Evolutionary conservation across 164 flowering plant genomes (phyloP).

Genomic region (Nymphaea colorata): DNA sequence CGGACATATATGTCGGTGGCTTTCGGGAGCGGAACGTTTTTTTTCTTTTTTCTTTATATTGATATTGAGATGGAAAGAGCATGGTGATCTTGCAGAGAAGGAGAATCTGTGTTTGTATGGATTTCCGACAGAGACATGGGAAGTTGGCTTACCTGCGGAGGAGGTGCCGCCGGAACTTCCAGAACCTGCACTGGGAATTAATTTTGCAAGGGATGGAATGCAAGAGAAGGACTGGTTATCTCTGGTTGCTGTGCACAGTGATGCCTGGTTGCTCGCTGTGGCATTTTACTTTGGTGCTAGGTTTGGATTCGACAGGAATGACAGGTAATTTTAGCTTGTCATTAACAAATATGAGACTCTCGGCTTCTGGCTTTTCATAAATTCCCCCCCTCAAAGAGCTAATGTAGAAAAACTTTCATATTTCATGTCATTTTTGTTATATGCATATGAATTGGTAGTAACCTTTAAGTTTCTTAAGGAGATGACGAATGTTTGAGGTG

Average conservation of each 20-base stretch:
- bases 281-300: slow-evolving; percentile 74
- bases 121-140: slow-evolving; percentile 73
- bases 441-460: too few species aligned
- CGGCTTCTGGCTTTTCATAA: too few species aligned
- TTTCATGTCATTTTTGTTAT: too few species aligned
- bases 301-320: slow-evolving; percentile 62
- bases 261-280: slow-evolving; percentile 81
- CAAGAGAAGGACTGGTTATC: slow-evolving; percentile 80
- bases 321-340: slow-evolving; percentile 26
- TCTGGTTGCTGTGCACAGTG: slow-evolving; percentile 84
- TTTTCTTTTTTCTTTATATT: too few species aligned
- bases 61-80: background rate
- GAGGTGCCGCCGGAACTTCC: slow-evolving; percentile 94
- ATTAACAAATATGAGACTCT: too few species aligned
- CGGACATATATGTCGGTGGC: too few species aligned
- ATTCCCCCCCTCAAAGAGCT: too few species aligned
- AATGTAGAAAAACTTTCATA: too few species aligned
- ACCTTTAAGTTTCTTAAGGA: too few species aligned
- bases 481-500: too few species aligned
- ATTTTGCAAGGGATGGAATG: slow-evolving; percentile 94
- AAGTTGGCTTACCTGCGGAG: slow-evolving; percentile 76
- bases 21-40: background rate
- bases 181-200: slow-evolving; percentile 82
- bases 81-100: slow-evolving; percentile 37
- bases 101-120: slow-evolving; percentile 88